Percentiles rank a stretch among this genome's conserved stretches.
Conservation (phyloP, 1,139 yeast genomes). For the Suhomyces yuchorum region DNA sequence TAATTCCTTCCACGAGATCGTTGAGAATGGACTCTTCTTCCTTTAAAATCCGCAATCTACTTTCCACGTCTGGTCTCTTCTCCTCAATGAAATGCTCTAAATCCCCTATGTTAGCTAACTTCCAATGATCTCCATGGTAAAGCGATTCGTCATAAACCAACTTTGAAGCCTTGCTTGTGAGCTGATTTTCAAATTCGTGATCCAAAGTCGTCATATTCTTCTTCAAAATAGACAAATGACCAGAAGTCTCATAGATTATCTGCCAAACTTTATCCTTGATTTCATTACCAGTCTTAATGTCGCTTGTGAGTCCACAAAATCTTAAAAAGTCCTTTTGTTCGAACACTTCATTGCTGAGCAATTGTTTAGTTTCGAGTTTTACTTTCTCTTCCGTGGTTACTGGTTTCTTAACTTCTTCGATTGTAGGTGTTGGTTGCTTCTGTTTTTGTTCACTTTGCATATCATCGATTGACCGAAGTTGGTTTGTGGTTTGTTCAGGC, state of each 20-base stretch:
- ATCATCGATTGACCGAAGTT: background rate
- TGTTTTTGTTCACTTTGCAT: background rate
- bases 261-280: constrained; percentile 9
- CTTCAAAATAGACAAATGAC: constrained; percentile 15
- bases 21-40: constrained; percentile 3
- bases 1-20: constrained; percentile 12
- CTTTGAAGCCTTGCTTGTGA: constrained; percentile 2
- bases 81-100: constrained; percentile 8
- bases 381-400: constrained; percentile 6
- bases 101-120: constrained; percentile 13
- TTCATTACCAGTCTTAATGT: constrained; percentile 4
- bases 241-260: constrained; percentile 12
- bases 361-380: constrained; percentile 5
- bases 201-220: constrained; percentile 13
- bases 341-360: constrained; percentile 13
- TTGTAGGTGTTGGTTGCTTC: background rate
- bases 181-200: constrained; percentile 10
- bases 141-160: constrained; percentile 10
- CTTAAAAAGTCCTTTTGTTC: constrained; percentile 11
- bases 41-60: background rate
- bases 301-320: constrained; percentile 14
- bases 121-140: constrained; percentile 16
- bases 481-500: background rate
- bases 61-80: constrained; percentile 8
- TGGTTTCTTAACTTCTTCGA: background rate